Evolutionary conservation across 345 rosid genomes (phyloP), one percentile per base, ranked within the genome.

Genomic region (Bretschneidera sinensis): DNA sequence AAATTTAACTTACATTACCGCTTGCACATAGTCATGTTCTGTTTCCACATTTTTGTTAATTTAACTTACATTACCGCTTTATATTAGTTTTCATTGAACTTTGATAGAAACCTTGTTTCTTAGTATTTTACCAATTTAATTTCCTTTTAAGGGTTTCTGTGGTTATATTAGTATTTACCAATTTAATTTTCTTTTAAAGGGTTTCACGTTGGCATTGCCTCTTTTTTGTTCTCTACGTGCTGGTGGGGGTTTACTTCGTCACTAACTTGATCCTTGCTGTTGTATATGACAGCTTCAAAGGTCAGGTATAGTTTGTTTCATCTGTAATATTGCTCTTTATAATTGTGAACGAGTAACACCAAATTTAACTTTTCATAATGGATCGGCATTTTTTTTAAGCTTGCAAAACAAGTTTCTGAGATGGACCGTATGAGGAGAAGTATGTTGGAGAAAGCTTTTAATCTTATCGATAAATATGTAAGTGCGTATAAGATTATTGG

Each of bases 181-280:
- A n/a, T n/a, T 57, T 58, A 54, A 24, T 47, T 59, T 54, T 50
- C 28, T 68, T 69, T 74, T 72, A 49, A 64, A 94, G 99, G 89
- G 77, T 64, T 74, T 84, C 99, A 21, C 97, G 99, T 47, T 90
- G 97, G 96, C 86, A 82, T 59, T 69, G 76, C 78, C 55, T 90
- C 39, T 90, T 90, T 76, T 90, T 85, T 63, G 80, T 88, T 62
- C 80, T 94, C 58, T 94, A 86, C 25, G 82, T 94, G 71, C 84
- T 94, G 55, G 47, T 94, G 72, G 99, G 91, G 5, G 95, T 94
- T 74, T 94, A 94, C 84, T 94, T 90, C 21, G 95, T 94, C 83
- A 94, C 97, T 0, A 94, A 94, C 79, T 82, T 94, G 88, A 79
- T 94, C 65, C 97, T 94, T 76, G 99, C 97, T 67, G 99, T 94